These are phyloP conservation scores for Tulasnella sp. DNA, from an alignment of 768 basidiomycete genomes.

Conservation along the genomic window DNA sequence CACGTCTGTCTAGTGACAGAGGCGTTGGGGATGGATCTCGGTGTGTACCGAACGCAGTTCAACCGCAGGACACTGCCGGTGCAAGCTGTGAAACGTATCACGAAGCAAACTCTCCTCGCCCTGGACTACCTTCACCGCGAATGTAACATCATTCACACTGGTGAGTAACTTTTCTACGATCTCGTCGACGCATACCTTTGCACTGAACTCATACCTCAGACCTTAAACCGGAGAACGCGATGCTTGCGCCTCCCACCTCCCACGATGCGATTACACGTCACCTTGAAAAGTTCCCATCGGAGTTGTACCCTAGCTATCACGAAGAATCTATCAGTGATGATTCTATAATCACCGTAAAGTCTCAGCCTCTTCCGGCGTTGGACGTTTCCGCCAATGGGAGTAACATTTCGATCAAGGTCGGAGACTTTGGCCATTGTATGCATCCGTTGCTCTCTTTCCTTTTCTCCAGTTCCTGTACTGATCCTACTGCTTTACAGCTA, in stretches of 20 bases:
- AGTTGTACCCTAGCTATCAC: neutral
- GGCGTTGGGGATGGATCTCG: neutral
- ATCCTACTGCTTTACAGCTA: neutral
- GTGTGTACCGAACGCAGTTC: neutral
- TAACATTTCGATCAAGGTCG: conserved; percentile 23
- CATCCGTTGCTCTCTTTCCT: neutral
- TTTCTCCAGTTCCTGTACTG: neutral
- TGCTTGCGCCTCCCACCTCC: conserved; percentile 14
- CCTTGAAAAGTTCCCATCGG: neutral
- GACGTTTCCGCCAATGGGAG: neutral
- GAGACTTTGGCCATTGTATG: conserved; percentile 24
- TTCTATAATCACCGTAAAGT: neutral
- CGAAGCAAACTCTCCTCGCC: conserved; percentile 29
- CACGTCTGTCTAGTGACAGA: neutral
- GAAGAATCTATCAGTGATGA: neutral
- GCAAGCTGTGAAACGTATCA: conserved; percentile 21
- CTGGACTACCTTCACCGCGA: conserved; percentile 30
- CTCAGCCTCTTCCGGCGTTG: neutral
- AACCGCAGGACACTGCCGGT: neutral
- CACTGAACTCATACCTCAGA: conserved; percentile 19
- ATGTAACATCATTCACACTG: conserved; percentile 26
- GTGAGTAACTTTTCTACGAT: conserved; percentile 16
- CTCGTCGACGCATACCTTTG: neutral
- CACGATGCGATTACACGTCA: neutral
- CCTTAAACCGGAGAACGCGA: conserved; percentile 26